Conservation (phyloP, 108 stramenopile species). For the Fistulifera solaris region DNA sequence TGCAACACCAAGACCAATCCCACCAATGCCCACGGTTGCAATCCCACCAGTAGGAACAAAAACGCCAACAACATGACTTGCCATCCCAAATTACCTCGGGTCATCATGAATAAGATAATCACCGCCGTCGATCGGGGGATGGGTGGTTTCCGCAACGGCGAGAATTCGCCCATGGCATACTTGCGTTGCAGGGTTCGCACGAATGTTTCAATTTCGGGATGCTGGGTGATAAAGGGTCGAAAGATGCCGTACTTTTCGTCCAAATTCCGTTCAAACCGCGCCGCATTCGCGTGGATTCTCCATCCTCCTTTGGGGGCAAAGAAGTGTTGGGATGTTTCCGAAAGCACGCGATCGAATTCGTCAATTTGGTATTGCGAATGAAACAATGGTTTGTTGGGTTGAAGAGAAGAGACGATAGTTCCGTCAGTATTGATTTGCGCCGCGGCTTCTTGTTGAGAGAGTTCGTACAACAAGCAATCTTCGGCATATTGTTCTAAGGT, state of each 20-base stretch:
- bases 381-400: constrained; percentile 23
- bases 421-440: constrained; percentile 4
- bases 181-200: constrained; percentile 50
- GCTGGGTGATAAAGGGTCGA: constrained; percentile 62
- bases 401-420: constrained; percentile 10
- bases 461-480: constrained; percentile 31
- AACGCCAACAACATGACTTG: constrained; percentile 46
- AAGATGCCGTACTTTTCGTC: constrained; percentile 80
- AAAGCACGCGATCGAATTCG: constrained; percentile 38
- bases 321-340: constrained; percentile 51
- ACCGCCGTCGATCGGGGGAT: constrained; percentile 49
- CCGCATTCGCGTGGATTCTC: constrained; percentile 68
- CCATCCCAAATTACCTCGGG: constrained; percentile 47
- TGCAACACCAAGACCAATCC: constrained; percentile 43
- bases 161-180: constrained; percentile 63
- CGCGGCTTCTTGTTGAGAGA: constrained; percentile 5
- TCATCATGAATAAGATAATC: constrained; percentile 80
- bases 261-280: constrained; percentile 76
- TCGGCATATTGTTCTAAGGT: constrained; percentile 47
- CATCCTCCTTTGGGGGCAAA: constrained; percentile 37
- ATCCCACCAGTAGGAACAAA: constrained; percentile 66
- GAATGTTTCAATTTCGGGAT: constrained; percentile 67
- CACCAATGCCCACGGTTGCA: constrained; percentile 86
- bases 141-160: constrained; percentile 59
- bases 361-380: constrained; percentile 42